Evolutionary conservation across 2,329 filamentous ascomycete species (phyloP), one percentile per base, ranked within the genome.

Genomic region (Diplodia seriata): DNA sequence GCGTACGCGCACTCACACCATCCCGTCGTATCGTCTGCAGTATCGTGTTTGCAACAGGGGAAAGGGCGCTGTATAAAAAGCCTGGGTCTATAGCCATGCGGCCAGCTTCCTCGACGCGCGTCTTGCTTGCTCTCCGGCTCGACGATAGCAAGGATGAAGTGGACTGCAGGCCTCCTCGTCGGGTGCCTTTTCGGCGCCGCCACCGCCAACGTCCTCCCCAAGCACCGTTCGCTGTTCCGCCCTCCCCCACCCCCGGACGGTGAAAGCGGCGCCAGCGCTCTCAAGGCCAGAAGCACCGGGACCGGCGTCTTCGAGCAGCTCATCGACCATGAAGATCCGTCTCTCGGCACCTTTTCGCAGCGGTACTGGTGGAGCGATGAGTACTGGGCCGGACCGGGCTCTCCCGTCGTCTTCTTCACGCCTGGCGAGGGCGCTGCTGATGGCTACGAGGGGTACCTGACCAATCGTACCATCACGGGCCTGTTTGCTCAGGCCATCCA

Each of bases 261-360:
- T 6, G 47, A 51, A 6, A 12, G 4, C 15, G 40, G 5, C 9
- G 47, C 12, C 11, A 47, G n/a, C 43, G 18, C 5, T 2, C 47
- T 63, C 6, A 26, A 51, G 36, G 36, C 36, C 56, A 23, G 56
- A 43, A 50, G 43, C 29, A 63, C 59, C 11, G 59, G 59, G 2
- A 51, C 18, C n/a, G 47, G 38, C 1, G 36, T 49, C 3, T 88
- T 87, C 69, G 74, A 84, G 70, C 87, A 89, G 74, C 78, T 85
- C 66, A 84, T 89, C 59, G 86, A 90, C 72, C 87, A 90, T 75
- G 76, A 80, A 4, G 78, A 87, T 71, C 85, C 85, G 1, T 77
- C 77, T n/a, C 76, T 86, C 14, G 85, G 85, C 12, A 87, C 83
- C 0, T 87, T 87, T 71, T 77, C 80, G 33, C 85, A 87, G 75